Evolutionary conservation across 2,329 filamentous ascomycete genomes (phyloP).

Genomic region (Aspergillus tubingensis): DNA sequence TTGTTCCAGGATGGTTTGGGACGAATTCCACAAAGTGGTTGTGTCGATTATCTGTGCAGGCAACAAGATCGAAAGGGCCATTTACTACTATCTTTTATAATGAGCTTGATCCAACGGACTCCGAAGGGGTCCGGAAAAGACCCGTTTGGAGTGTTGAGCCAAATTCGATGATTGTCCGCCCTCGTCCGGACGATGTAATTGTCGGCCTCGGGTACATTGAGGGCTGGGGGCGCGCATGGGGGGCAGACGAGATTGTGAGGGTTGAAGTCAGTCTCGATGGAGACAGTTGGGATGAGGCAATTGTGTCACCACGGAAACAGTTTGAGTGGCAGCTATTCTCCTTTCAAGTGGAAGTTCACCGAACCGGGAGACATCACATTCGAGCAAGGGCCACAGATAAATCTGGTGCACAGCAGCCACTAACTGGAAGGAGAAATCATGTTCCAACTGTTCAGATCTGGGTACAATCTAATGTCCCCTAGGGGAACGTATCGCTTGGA

Average conservation of each 20-base stretch:
- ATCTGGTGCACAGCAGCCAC: neutral
- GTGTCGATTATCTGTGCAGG: neutral
- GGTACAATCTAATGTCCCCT: neutral
- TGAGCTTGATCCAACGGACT: neutral
- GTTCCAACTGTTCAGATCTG: neutral
- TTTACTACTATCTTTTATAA: neutral
- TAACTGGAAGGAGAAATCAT: neutral
- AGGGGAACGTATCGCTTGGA: too few species aligned
- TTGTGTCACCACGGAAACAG: neutral
- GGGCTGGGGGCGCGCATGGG: neutral
- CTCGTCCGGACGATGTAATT: neutral
- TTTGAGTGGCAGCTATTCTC: neutral
- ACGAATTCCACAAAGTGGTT: neutral
- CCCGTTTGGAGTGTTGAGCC: neutral
- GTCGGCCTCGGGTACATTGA: neutral
- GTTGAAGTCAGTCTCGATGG: neutral
- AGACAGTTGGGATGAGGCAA: neutral
- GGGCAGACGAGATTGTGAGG: neutral
- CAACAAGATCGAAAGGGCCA: neutral
- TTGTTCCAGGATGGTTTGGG: neutral
- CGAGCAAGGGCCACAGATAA: neutral
- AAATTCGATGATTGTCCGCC: neutral
- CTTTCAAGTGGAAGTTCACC: neutral
- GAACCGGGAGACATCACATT: neutral
- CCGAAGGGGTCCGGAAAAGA: neutral